These are phyloP conservation scores for Cryphonectria parasitica DNA, from an alignment of 2,329 filamentous ascomycete genomes.

Conservation along the genomic window DNA sequence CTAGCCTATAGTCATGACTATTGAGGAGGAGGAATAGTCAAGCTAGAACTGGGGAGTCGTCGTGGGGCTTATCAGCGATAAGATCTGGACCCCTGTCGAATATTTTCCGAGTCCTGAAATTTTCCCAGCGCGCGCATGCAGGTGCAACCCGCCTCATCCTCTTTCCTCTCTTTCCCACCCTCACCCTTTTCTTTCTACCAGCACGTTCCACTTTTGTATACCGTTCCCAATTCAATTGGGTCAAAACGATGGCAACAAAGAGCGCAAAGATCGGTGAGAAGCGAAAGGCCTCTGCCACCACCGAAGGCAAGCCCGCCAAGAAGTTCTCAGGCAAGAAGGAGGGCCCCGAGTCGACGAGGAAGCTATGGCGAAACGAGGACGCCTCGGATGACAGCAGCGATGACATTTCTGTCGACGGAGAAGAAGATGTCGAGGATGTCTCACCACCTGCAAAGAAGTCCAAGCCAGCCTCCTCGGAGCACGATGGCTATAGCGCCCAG, in stretches of 20 bases:
- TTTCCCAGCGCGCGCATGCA: constrained; percentile 11
- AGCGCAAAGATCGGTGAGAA: constrained; percentile 52
- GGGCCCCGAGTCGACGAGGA: constrained; percentile 42
- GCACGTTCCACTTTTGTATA: background rate
- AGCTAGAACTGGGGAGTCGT: background rate
- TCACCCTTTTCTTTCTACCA: background rate
- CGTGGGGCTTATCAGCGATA: constrained; percentile 24
- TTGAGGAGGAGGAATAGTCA: background rate
- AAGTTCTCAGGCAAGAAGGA: constrained; percentile 55
- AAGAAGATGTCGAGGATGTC: constrained; percentile 51
- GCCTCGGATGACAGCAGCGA: constrained; percentile 42
- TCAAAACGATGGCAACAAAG: constrained; percentile 53
- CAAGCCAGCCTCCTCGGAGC: constrained; percentile 39
- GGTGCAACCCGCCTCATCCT: too few species aligned
- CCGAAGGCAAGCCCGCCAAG: constrained; percentile 47
- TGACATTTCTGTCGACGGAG: constrained; percentile 52
- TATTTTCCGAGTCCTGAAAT: constrained; percentile 18
- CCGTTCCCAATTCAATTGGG: background rate
- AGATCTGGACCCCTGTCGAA: constrained; percentile 20
- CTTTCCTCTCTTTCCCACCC: background rate
- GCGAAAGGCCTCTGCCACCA: constrained; percentile 55
- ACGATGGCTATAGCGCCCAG: constrained; percentile 31
- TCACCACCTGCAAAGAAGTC: constrained; percentile 45
- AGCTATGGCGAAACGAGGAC: constrained; percentile 41
- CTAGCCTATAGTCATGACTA: too few species aligned